Conservation (phyloP, 1,284 basidiomycete species). For the Sanghuangporus baumii region DNA sequence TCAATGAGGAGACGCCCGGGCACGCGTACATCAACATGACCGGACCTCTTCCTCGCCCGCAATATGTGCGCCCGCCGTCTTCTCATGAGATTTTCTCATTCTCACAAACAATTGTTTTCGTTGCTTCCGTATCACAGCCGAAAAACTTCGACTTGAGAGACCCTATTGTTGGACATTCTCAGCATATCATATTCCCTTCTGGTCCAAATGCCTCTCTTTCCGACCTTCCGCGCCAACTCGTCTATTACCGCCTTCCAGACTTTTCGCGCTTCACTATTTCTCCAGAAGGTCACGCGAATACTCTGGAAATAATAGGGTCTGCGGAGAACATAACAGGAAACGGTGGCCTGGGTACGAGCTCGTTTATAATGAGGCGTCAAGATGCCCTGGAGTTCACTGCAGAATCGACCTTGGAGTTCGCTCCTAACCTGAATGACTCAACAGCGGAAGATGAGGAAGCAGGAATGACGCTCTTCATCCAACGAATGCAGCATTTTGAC, state of each 20-base stretch:
- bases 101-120: background rate
- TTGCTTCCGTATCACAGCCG: background rate
- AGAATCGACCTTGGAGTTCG: constrained; percentile 9
- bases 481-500: constrained; percentile 20
- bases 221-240: constrained; percentile 26
- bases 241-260: constrained; percentile 27
- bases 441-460: constrained; percentile 18
- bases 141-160: background rate
- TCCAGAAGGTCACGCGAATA: constrained; percentile 23
- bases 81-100: background rate
- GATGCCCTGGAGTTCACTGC: constrained; percentile 20
- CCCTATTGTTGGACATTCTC: constrained; percentile 22
- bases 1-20: constrained; percentile 14
- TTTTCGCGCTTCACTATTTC: constrained; percentile 25
- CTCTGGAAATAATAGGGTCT: constrained; percentile 25
- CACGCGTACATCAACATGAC: constrained; percentile 13
- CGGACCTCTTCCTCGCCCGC: constrained; percentile 13
- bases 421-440: background rate
- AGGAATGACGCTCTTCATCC: constrained; percentile 20
- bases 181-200: constrained; percentile 24
- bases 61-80: background rate
- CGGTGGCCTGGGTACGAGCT: constrained; percentile 16
- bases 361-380: constrained; percentile 19
- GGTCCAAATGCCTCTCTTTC: constrained; percentile 9
- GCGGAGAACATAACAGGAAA: constrained; percentile 26